Base-by-base conservation (phyloP, 2,329 filamentous ascomycete genomes). In the Metarhizium robertsii region DNA sequence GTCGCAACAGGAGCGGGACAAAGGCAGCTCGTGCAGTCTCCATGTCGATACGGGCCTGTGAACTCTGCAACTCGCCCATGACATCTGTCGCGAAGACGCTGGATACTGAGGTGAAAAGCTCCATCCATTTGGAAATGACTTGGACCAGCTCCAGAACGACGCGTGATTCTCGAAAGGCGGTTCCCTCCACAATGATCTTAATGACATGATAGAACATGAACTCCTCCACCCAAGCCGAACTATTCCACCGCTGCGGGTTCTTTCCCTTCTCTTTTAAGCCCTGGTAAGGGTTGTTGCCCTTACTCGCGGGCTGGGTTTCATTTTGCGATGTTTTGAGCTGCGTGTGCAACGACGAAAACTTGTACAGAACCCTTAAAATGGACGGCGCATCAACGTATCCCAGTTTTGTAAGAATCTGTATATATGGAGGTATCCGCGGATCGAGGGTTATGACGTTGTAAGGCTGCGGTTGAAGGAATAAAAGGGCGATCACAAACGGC, bases 131-230 rank as follows among this genome's bases (percentile, higher is more conserved):
- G 20, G 78, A 78, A 55, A 82, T 74, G 47, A 78, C 67, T 53
- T 70, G 69, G 29, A 78, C 73, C 42, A 83, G 67, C 20, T 77
- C 72, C 8, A 83, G 61, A 0, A 77, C 79, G n/a, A 79, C 75
- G 32, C 73, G 67, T 16, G 69, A 64, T 29, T 71, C 73, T 55
- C 66, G 70, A 50, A 83, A 79, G 1, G 74, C 76, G 1, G 66
- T 69, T 0, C 77, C 80, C 50, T 80, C 73, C 1, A 77, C 87
- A 52, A 97, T 91, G 0, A 86, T 88, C 71, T 95, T 96, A 2
- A 90, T 90, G 52, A 99, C 90, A 3, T 92, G 85, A 69, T 96
- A 95, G 65, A 96, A 87, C 71, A 97, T 89, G 52, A 94, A 86
- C 72, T 96, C 96, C 68, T 99, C 94, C 0, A 87, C 69, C 57